phyloP scores from a whole-genome alignment of 495 filamentous ascomycete genomes.

The Aspergillus cavernicola region DNA sequence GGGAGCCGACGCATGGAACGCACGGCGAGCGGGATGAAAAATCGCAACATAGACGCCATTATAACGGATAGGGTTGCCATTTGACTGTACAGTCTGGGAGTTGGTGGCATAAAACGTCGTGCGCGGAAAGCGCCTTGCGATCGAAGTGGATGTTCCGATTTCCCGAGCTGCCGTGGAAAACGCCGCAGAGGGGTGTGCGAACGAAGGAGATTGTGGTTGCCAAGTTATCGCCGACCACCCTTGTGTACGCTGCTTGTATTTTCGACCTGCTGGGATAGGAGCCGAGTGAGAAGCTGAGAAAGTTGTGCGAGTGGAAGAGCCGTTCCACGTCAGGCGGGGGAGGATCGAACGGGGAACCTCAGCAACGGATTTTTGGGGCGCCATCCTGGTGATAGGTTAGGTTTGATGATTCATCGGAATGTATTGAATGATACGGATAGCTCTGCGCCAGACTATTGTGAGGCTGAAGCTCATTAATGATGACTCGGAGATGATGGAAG shows the following conservation, averaged over 20 bases:
- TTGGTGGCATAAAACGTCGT: conserved; percentile 5
- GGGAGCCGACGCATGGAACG: conserved; percentile 66
- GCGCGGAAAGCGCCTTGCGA: conserved; percentile 21
- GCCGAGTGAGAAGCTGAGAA: conserved; percentile 22
- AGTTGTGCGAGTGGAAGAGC: conserved; percentile 34
- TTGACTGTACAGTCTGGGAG: conserved; percentile 16
- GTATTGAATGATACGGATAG: background rate
- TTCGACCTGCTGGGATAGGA: conserved; percentile 25
- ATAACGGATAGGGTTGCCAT: conserved; percentile 35
- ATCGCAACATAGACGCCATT: conserved; percentile 48
- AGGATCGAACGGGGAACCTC: conserved; percentile 41
- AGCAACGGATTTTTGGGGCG: conserved; percentile 34
- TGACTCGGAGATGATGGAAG: conserved; percentile 1
- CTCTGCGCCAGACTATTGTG: background rate
- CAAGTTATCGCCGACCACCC: conserved; percentile 23
- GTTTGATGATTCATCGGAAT: background rate
- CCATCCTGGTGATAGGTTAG: conserved; percentile 20
- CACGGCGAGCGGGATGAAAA: conserved; percentile 41
- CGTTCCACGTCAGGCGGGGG: conserved; percentile 44
- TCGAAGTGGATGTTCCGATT: conserved; percentile 14
- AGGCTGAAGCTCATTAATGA: background rate
- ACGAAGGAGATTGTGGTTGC: conserved; percentile 17
- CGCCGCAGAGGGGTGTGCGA: conserved; percentile 18
- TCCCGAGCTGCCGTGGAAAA: conserved; percentile 23
- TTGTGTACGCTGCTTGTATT: conserved; percentile 21